Conservation (phyloP, 257 asterid genomes). For the Plantago ovata region DNA sequence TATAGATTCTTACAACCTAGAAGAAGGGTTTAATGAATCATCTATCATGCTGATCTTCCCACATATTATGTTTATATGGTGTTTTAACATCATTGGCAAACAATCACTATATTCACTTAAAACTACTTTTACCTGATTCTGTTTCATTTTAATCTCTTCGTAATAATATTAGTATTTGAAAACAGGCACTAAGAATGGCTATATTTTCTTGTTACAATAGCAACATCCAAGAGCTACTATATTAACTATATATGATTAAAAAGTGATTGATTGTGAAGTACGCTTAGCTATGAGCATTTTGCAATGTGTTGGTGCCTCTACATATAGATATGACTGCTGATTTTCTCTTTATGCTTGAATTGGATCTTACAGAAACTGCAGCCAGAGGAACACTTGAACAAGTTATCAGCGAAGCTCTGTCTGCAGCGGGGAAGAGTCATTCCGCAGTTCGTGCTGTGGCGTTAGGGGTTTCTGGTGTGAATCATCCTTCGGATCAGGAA, state of each 20-base stretch:
- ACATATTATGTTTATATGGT: too few relatives aligned
- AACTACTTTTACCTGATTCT: too few relatives aligned
- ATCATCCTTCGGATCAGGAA: slow-evolving; percentile 76
- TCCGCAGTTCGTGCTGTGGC: slow-evolving; percentile 79
- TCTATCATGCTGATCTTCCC: too few relatives aligned
- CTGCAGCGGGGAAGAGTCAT: slow-evolving; percentile 53
- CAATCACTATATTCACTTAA: too few relatives aligned
- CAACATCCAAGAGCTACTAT: neutral
- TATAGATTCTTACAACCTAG: too few relatives aligned
- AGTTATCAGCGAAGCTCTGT: slow-evolving; percentile 71
- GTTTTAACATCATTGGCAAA: too few relatives aligned
- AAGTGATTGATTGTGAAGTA: neutral
- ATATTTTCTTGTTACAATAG: too few relatives aligned
- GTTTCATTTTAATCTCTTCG: too few relatives aligned
- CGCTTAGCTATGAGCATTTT: neutral
- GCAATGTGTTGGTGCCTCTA: slow-evolving; percentile 4
- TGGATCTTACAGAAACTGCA: slow-evolving; percentile 47
- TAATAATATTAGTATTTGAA: too few relatives aligned
- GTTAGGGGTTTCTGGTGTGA: slow-evolving; percentile 93
- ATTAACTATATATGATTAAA: neutral
- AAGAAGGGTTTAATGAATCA: too few relatives aligned
- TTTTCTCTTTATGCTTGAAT: slow-evolving; percentile 9
- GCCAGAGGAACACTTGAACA: slow-evolving; percentile 72
- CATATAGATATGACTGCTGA: slow-evolving; percentile 7
- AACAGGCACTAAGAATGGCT: too few relatives aligned